Percentiles rank a stretch among this genome's conserved stretches.
Conservation (phyloP, 176 grass and related monocot species). For the Eremochloa ophiuroides region DNA sequence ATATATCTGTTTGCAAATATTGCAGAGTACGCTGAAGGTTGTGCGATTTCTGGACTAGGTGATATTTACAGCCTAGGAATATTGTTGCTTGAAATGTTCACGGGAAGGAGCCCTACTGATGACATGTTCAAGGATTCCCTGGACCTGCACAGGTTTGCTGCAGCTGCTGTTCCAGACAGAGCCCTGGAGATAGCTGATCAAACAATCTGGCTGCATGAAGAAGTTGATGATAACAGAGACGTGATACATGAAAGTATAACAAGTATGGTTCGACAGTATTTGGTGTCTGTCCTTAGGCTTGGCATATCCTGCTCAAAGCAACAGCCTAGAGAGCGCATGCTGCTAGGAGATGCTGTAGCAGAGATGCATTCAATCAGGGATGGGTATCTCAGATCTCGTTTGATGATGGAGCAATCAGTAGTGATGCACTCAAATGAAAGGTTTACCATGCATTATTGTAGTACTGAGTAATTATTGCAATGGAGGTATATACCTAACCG, state of each 20-base stretch:
- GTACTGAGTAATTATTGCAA: too few relatives aligned
- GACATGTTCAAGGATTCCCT: background rate
- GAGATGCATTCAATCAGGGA: background rate
- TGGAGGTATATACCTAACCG: too few relatives aligned
- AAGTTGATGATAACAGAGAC: background rate
- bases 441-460: too few relatives aligned
- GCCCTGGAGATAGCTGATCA: background rate
- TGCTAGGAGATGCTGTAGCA: background rate
- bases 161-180: background rate
- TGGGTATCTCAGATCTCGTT: background rate
- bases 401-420: too few relatives aligned
- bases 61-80: constrained; percentile 1
- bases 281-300: background rate
- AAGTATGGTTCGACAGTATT: background rate
- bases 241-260: too few relatives aligned
- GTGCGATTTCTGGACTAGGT: background rate
- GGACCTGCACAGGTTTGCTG: background rate
- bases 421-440: too few relatives aligned
- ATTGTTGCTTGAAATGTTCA: constrained; percentile 1
- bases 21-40: background rate
- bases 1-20: too few relatives aligned
- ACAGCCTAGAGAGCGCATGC: background rate
- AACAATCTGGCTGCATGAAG: background rate
- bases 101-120: background rate
- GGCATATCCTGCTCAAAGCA: background rate